Conservation (phyloP, 1,139 yeast genomes). For the Debaryomyces udenii region DNA sequence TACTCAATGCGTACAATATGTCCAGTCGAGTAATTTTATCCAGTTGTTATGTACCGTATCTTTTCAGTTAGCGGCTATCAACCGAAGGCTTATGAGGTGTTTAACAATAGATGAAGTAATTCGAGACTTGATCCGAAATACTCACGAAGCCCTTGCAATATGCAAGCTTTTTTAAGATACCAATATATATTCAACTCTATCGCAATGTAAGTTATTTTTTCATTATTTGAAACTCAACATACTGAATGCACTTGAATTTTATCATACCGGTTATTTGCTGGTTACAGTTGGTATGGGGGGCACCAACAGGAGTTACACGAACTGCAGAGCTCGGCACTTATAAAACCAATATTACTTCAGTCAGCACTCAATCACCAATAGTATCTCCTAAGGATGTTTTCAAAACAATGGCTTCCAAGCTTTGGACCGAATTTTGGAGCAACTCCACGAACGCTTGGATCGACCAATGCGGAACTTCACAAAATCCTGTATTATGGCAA, state of each 20-base stretch:
- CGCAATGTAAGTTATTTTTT: neutral
- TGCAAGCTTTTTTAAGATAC: neutral
- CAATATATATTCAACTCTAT: conserved; percentile 2
- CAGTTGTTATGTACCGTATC: no score
- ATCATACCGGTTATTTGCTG: neutral
- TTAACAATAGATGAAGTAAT: no score
- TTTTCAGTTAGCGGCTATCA: no score
- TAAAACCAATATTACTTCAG: conserved; percentile 20
- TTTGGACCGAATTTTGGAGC: conserved; percentile 21
- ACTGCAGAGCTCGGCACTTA: conserved; percentile 10
- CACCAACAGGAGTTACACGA: conserved; percentile 5
- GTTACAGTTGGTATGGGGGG: neutral
- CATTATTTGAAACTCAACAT: neutral
- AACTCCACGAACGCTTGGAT: conserved; percentile 12
- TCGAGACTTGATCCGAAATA: no score
- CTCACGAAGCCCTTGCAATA: neutral
- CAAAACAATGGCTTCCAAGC: conserved; percentile 9
- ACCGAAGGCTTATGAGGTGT: no score
- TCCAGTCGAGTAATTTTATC: no score
- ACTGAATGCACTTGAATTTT: no score
- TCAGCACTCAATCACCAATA: conserved; percentile 19
- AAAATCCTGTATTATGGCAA: conserved; percentile 27
- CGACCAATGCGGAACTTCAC: conserved; percentile 18
- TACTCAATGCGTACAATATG: no score
- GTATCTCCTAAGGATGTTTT: conserved; percentile 14